Evolutionary conservation across 1,284 basidiomycete species (phyloP).

Genomic region (Blastosporella zonata): DNA sequence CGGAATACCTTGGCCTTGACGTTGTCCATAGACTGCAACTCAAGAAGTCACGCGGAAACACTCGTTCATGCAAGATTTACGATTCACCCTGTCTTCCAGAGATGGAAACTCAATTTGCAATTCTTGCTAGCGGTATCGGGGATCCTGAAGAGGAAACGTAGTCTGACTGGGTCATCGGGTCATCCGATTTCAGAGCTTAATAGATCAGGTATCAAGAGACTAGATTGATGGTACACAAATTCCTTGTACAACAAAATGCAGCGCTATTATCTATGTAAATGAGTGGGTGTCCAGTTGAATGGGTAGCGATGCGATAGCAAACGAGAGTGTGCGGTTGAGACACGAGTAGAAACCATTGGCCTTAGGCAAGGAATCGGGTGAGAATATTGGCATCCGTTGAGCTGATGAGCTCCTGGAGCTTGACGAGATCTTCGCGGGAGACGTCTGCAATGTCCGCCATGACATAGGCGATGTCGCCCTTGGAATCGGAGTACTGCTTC

Average conservation of each 20-base stretch:
- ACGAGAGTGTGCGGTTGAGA: constrained; percentile 8
- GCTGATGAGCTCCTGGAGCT: constrained; percentile 81
- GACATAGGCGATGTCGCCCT: constrained; percentile 92
- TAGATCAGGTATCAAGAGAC: constrained; percentile 7
- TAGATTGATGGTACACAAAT: constrained; percentile 19
- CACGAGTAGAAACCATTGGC: constrained; percentile 3
- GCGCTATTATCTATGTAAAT: constrained; percentile 17
- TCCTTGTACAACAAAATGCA: constrained; percentile 22
- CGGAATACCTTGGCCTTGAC: constrained; percentile 11
- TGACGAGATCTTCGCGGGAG: constrained; percentile 78
- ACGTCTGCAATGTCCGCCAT: constrained; percentile 96
- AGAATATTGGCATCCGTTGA: constrained; percentile 84
- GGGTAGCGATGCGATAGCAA: constrained; percentile 14
- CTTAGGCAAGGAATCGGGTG: constrained; percentile 76
- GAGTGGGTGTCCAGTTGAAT: constrained; percentile 36
- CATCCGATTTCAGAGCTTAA: not conserved
- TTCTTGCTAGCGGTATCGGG: constrained; percentile 84
- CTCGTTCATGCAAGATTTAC: constrained; percentile 95
- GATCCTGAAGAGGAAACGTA: constrained; percentile 85
- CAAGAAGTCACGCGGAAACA: constrained; percentile 91
- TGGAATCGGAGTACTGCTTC: constrained; percentile 97
- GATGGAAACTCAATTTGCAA: constrained; percentile 94
- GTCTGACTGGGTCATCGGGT: constrained; percentile 6
- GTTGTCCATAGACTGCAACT: constrained; percentile 68
- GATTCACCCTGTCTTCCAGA: constrained; percentile 98